phyloP scores from a whole-genome alignment of 2,329 filamentous ascomycete species.

The Monilinia fructigena region DNA sequence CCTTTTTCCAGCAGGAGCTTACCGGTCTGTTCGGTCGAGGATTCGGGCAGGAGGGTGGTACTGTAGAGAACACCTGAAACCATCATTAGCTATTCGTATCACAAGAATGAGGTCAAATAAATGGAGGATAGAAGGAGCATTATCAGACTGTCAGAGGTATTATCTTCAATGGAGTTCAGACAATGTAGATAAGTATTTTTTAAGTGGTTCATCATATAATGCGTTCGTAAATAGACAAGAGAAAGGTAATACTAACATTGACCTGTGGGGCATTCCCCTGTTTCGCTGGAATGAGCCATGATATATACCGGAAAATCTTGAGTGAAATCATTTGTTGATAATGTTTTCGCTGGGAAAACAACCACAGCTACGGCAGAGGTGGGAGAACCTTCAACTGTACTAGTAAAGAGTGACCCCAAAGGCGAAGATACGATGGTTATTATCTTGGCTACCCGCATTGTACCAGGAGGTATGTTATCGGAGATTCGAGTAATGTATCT shows the following conservation, averaged over 20 bases:
- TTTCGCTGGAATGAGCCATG: conserved; percentile 81
- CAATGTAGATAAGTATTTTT: conserved; percentile 99
- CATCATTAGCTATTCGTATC: conserved; percentile 29
- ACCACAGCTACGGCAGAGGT: conserved; percentile 71
- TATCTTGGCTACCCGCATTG: conserved; percentile 53
- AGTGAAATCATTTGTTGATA: conserved; percentile 42
- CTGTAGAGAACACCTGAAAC: conserved; percentile 41
- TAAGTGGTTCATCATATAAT: conserved; percentile 77
- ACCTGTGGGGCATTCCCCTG: conserved; percentile 82
- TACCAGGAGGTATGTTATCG: conserved; percentile 21
- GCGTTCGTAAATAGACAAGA: conserved; percentile 30
- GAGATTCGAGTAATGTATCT: conserved; percentile 50
- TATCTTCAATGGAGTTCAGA: conserved; percentile 92
- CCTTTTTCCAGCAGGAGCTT: conserved; percentile 27
- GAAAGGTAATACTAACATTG: conserved; percentile 72
- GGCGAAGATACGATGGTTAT: conserved; percentile 69
- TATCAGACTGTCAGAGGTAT: conserved; percentile 88
- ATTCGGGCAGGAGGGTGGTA: conserved; percentile 30
- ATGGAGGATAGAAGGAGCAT: conserved; percentile 40
- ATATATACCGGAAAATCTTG: conserved; percentile 54
- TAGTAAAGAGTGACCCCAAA: conserved; percentile 65
- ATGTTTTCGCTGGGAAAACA: conserved; percentile 57
- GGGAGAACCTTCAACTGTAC: conserved; percentile 71
- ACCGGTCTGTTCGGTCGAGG: conserved; percentile 26
- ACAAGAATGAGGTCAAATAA: conserved; percentile 20